phyloP scores from a whole-genome alignment of 2,329 filamentous ascomycete species.

The Monilinia fructigena region DNA sequence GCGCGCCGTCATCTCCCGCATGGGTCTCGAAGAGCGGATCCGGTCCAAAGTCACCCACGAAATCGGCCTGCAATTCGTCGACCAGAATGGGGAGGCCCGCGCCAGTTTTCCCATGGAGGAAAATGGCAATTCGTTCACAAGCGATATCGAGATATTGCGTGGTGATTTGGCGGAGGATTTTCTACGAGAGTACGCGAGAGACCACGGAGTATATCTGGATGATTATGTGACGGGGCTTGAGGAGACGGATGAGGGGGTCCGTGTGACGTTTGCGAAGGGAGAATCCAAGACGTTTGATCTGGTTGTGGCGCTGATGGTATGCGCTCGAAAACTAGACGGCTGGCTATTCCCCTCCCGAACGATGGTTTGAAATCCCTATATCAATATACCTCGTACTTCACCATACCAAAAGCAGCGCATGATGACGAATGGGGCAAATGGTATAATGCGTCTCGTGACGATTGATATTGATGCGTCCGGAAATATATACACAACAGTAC shows the following conservation, averaged over 20 bases:
- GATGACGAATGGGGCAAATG: constrained; percentile 14
- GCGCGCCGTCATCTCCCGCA: constrained; percentile 43
- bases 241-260: not conserved
- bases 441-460: constrained; percentile 10
- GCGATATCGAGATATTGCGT: constrained; percentile 48
- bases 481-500: not conserved
- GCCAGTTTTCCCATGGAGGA: constrained; percentile 42
- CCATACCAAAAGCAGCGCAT: constrained; percentile 42
- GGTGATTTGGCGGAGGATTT: constrained; percentile 44
- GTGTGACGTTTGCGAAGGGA: constrained; percentile 3
- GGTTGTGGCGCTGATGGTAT: constrained; percentile 50
- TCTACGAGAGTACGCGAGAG: constrained; percentile 43
- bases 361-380: constrained; percentile 38
- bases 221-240: constrained; percentile 1
- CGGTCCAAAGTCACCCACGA: constrained; percentile 43
- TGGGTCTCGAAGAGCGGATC: constrained; percentile 45
- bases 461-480: not conserved
- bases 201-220: constrained; percentile 24
- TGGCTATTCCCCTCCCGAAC: constrained; percentile 46
- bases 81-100: constrained; percentile 42
- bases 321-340: constrained; percentile 48
- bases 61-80: constrained; percentile 46
- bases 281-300: constrained; percentile 42
- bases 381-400: constrained; percentile 46
- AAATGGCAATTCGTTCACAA: constrained; percentile 41